Evolutionary conservation across 345 rosid genomes (phyloP).

Genomic region (Ceriops decandra): DNA sequence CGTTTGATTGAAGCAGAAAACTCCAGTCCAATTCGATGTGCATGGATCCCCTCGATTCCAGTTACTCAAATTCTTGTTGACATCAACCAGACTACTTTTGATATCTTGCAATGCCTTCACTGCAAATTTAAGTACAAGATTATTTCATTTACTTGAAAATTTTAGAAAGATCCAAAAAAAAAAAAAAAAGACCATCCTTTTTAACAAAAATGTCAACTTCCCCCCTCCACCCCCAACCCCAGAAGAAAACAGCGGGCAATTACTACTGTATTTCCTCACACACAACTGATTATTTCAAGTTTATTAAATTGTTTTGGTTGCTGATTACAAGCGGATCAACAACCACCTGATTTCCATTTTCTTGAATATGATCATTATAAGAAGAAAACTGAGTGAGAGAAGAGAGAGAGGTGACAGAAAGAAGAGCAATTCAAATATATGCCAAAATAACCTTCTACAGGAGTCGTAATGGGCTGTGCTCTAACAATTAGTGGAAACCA

Average conservation of each 20-base stretch:
- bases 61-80: constrained; percentile 53
- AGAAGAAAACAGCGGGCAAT: too few species aligned
- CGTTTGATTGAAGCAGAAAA: constrained; percentile 55
- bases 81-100: constrained; percentile 52
- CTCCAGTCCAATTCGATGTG: constrained; percentile 84
- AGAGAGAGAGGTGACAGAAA: background rate
- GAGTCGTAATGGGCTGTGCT: constrained; percentile 57
- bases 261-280: too few species aligned
- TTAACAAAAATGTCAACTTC: too few species aligned
- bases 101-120: constrained; percentile 61
- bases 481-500: constrained; percentile 35
- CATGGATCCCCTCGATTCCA: constrained; percentile 91
- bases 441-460: constrained; percentile 54
- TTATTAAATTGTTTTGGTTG: too few species aligned
- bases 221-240: too few species aligned
- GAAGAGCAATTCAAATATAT: background rate
- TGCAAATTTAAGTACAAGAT: constrained; percentile 27
- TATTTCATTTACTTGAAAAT: background rate
- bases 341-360: too few species aligned
- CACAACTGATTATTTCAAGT: too few species aligned
- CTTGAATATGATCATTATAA: too few species aligned
- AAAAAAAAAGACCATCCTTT: background rate
- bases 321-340: too few species aligned
- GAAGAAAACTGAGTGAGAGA: too few species aligned
- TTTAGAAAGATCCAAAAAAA: background rate